phyloP scores from a whole-genome alignment of 208 protist genomes.

The Trichomonas vaginalis region DNA sequence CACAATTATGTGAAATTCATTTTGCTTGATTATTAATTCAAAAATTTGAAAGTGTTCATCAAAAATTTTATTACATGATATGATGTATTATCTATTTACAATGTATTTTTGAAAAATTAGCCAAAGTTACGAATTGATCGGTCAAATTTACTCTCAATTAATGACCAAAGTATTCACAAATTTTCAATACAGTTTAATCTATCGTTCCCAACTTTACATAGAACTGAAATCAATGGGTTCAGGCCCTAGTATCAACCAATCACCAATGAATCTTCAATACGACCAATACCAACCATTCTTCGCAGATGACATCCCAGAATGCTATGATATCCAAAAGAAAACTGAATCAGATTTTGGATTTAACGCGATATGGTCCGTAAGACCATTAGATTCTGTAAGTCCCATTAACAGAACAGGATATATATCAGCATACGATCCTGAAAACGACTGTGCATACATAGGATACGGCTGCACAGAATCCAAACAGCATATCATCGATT shows the following conservation, averaged over 20 bases:
- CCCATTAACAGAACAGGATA: background rate
- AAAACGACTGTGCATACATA: background rate
- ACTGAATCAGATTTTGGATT: background rate
- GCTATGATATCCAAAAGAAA: background rate
- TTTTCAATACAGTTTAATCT: background rate
- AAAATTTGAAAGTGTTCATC: no score
- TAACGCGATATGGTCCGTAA: background rate
- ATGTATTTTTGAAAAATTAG: no score
- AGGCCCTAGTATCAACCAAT: background rate
- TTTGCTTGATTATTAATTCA: no score
- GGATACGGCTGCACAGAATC: background rate
- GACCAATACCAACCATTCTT: background rate
- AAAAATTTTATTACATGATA: no score
- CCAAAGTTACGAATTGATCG: no score
- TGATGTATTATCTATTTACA: no score
- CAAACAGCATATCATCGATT: background rate
- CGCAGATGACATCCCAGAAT: background rate
- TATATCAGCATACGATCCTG: background rate
- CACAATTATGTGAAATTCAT: no score
- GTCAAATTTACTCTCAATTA: background rate
- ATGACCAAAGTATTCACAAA: background rate
- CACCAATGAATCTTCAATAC: no score
- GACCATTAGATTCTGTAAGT: background rate
- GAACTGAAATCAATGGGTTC: background rate
- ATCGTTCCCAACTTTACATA: background rate